A percentile compares a stretch with the other conserved stretches of the same genome.
These are phyloP conservation scores for Lachnellula suecica DNA, from an alignment of 2,329 filamentous ascomycete species.

Conservation along the genomic window DNA sequence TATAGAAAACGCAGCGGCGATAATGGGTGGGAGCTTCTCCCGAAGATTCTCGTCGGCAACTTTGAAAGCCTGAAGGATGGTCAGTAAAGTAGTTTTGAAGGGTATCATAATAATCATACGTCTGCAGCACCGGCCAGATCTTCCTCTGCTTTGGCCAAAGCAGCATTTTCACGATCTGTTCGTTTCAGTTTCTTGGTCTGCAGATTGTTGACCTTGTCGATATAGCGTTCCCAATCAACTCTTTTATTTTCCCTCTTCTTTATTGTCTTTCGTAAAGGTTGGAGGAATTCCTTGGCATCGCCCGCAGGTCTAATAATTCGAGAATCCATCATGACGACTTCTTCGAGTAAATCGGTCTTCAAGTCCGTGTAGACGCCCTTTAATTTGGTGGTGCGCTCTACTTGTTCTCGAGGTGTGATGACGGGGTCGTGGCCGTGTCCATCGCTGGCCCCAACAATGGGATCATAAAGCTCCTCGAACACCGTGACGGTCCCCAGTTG, in stretches of 20 bases:
- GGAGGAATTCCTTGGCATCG: constrained; percentile 66
- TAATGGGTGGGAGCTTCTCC: constrained; percentile 68
- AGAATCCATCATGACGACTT: constrained; percentile 68
- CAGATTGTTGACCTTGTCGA: constrained; percentile 67
- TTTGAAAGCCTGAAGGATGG: constrained; percentile 64
- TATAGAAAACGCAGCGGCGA: constrained; percentile 70
- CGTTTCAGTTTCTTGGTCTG: constrained; percentile 65
- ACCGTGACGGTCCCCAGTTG: constrained; percentile 67
- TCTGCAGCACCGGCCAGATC: constrained; percentile 66
- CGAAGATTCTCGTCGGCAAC: constrained; percentile 73
- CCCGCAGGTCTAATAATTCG: constrained; percentile 69
- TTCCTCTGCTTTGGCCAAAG: constrained; percentile 68
- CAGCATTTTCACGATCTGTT: constrained; percentile 70
- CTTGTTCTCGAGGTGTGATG: constrained; percentile 59
- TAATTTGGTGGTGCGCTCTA: constrained; percentile 65
- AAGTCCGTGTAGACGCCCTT: constrained; percentile 69
- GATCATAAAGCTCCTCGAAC: constrained; percentile 73
- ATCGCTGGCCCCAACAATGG: constrained; percentile 67
- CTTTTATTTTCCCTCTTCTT: constrained; percentile 84
- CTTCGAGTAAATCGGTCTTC: constrained; percentile 68
- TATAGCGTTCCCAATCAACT: constrained; percentile 76
- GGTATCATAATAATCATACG: constrained; percentile 40
- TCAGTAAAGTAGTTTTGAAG: constrained; percentile 14
- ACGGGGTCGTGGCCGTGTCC: constrained; percentile 53
- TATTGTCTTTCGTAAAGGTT: constrained; percentile 76